A percentile compares a stretch with the other conserved stretches of the same genome.
phyloP scores from a whole-genome alignment of 371 early-diverging fungal species.

The Phascolomyces articulosus region DNA sequence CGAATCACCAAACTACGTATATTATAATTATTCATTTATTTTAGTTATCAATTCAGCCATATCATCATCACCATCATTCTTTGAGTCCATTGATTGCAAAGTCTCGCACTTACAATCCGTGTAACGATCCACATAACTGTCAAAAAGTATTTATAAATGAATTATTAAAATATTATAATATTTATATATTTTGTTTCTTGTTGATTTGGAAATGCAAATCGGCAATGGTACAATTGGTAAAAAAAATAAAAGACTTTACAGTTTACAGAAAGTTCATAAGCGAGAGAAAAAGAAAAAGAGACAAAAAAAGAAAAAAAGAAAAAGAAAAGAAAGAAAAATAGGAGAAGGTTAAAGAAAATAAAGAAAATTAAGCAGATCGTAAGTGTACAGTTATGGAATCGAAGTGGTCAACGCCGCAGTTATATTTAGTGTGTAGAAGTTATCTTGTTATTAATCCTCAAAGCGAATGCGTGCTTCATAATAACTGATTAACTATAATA shows the following conservation, averaged over 20 bases:
- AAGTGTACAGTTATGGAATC: too few species aligned
- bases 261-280: constrained; percentile 5
- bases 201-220: background rate
- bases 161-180: background rate
- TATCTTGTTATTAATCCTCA: background rate
- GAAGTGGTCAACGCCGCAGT: background rate
- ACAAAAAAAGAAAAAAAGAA: constrained; percentile 6
- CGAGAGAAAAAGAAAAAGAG: constrained; percentile 13
- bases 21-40: too few species aligned
- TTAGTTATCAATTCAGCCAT: too few species aligned
- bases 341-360: constrained; percentile 5
- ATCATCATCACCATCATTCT: too few species aligned
- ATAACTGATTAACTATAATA: constrained; percentile 12
- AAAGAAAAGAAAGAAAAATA: constrained; percentile 15
- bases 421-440: too few species aligned
- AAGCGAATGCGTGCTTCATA: constrained; percentile 15
- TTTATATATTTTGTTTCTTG: background rate
- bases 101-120: constrained; percentile 35
- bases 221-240: background rate
- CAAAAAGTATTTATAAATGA: background rate
- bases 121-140: constrained; percentile 36
- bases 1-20: constrained; percentile 51
- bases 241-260: background rate
- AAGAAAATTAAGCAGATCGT: background rate
- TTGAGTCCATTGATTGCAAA: too few species aligned